Evolutionary conservation across 495 filamentous ascomycete genomes (phyloP).

Genomic region (Hyphodiscus hymeniophilus): DNA sequence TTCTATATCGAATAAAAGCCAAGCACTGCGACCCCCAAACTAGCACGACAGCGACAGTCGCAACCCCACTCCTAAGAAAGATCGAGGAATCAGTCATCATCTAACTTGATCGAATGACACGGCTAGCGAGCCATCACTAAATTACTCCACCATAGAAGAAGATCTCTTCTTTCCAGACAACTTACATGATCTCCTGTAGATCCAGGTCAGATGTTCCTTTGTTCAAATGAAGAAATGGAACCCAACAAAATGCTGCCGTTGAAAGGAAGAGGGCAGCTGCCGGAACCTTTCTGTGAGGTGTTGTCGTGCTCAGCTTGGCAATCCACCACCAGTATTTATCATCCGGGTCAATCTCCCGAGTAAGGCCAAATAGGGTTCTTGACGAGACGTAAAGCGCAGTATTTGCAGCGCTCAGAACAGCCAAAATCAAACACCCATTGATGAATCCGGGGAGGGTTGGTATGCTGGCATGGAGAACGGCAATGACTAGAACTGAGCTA

Average conservation of each 20-base stretch:
- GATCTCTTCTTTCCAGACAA: too few species aligned
- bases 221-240: slow-evolving; percentile 33
- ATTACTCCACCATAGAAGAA: too few species aligned
- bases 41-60: slow-evolving; percentile 31
- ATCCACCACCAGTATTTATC: slow-evolving; percentile 9
- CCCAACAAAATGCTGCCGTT: slow-evolving; percentile 32
- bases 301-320: slow-evolving; percentile 7
- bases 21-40: slow-evolving; percentile 38
- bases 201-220: slow-evolving; percentile 11
- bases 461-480: slow-evolving; percentile 20
- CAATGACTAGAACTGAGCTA: slow-evolving; percentile 17
- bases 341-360: slow-evolving; percentile 22
- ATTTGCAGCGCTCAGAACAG: slow-evolving; percentile 33
- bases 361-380: slow-evolving; percentile 36
- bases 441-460: slow-evolving; percentile 28
- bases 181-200: slow-evolving; percentile 30
- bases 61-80: slow-evolving; percentile 28
- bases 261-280: slow-evolving; percentile 32
- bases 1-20: slow-evolving; percentile 34
- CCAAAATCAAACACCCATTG: slow-evolving; percentile 34
- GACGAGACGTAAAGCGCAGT: slow-evolving; percentile 40
- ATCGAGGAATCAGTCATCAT: too few species aligned
- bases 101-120: too few species aligned
- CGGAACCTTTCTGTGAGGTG: slow-evolving; percentile 22
- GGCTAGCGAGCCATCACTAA: too few species aligned